Evolutionary conservation across 441 rosid genomes (phyloP).

Genomic region (Manihot esculenta): DNA sequence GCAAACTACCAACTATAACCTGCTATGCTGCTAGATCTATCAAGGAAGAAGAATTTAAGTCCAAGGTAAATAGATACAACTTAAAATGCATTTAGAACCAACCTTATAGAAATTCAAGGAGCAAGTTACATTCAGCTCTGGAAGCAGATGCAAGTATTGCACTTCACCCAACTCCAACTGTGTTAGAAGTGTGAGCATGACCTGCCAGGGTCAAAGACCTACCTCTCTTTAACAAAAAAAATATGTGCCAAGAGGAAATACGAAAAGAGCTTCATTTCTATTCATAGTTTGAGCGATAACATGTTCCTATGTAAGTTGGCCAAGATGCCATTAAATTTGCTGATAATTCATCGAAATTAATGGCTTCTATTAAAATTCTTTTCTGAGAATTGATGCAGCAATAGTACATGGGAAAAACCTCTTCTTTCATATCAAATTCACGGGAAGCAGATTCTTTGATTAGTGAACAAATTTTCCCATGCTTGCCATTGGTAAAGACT

Average conservation of each 20-base stretch:
- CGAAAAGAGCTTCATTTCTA: neutral
- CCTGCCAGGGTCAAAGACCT: constrained; percentile 49
- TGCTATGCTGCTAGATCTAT: constrained; percentile 9
- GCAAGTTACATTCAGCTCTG: constrained; percentile 70
- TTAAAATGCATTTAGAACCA: constrained; percentile 14
- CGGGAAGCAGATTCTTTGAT: constrained; percentile 76
- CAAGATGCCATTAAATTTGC: neutral
- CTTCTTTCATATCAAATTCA: constrained; percentile 87
- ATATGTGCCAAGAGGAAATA: constrained; percentile 9
- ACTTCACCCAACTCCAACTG: constrained; percentile 89
- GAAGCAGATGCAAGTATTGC: constrained; percentile 69
- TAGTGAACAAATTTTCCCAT: constrained; percentile 56
- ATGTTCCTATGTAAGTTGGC: neutral
- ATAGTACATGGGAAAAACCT: constrained; percentile 44
- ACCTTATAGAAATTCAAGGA: constrained; percentile 91
- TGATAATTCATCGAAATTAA: neutral
- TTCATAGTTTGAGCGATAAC: constrained; percentile 8
- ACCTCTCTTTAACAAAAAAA: neutral
- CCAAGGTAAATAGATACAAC: constrained; percentile 2
- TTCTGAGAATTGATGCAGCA: constrained; percentile 15
- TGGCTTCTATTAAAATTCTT: constrained; percentile 2
- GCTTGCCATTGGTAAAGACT: constrained; percentile 51
- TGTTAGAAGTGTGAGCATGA: constrained; percentile 83
- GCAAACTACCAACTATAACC: constrained; percentile 6
- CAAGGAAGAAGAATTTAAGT: constrained; percentile 7